Percentiles rank a stretch among this genome's conserved stretches.
Evolutionary conservation across 1,139 yeast genomes (phyloP).

Genomic region (Geotrichum fermentans): DNA sequence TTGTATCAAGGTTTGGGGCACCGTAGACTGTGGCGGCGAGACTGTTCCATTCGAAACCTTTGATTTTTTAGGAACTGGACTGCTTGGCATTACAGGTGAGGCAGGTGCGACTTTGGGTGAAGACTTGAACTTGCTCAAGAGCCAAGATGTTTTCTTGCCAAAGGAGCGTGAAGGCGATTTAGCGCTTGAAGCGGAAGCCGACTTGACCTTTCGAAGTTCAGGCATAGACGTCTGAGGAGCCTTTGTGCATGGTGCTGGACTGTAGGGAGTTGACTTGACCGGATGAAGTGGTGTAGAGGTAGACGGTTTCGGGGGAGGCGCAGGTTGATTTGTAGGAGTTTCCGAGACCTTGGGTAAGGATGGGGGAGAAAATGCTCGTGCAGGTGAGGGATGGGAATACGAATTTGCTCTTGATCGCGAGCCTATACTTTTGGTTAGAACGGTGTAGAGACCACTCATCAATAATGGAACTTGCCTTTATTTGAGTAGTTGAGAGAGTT

Average conservation of each 20-base stretch:
- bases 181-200: slow-evolving; percentile 19
- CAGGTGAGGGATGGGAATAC: slow-evolving; percentile 1
- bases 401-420: slow-evolving; percentile 25
- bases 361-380: slow-evolving; percentile 1
- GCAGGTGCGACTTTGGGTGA: slow-evolving; percentile 29
- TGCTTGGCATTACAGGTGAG: background rate
- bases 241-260: slow-evolving; percentile 24
- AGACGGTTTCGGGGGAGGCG: slow-evolving; percentile 10
- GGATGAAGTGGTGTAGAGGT: slow-evolving; percentile 1
- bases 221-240: background rate
- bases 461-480: slow-evolving; percentile 7
- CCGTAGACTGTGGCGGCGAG: background rate
- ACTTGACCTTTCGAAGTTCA: slow-evolving; percentile 3
- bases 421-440: slow-evolving; percentile 3
- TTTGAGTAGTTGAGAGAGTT: slow-evolving; percentile 12
- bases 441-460: background rate
- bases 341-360: slow-evolving; percentile 12
- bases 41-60: background rate
- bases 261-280: slow-evolving; percentile 11
- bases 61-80: background rate
- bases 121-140: slow-evolving; percentile 25
- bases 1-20: background rate
- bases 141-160: slow-evolving; percentile 24
- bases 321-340: too few species aligned
- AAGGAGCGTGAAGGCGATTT: slow-evolving; percentile 10